Evolutionary conservation across 768 basidiomycete species (phyloP).

Genomic region (Cystofilobasidium ferigula): DNA sequence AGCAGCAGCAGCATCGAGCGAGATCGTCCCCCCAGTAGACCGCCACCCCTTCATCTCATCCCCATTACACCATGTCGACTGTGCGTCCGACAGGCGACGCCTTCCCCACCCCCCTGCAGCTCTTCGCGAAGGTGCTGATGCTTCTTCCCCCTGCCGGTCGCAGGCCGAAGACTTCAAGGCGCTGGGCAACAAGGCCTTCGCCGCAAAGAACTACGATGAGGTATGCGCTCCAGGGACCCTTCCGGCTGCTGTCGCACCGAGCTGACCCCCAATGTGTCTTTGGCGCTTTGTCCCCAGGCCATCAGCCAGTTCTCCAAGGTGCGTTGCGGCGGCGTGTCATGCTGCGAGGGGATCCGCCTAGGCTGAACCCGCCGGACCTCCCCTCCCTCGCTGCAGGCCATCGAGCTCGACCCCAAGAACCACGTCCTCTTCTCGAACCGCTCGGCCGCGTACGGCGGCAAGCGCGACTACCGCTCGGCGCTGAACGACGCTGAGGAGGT

Average conservation of each 20-base stretch:
- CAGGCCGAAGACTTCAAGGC: slow-evolving; percentile 65
- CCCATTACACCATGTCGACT: neutral
- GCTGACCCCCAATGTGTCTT: neutral
- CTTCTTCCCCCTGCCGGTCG: neutral
- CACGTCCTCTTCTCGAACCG: slow-evolving; percentile 87
- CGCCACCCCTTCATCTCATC: too few species aligned
- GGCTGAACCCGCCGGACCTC: too few species aligned
- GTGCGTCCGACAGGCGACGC: too few species aligned
- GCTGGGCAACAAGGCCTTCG: slow-evolving; percentile 88
- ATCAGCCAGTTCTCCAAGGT: slow-evolving; percentile 41
- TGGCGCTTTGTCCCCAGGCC: slow-evolving; percentile 39
- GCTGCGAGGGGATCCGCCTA: neutral
- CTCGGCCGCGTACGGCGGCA: slow-evolving; percentile 79
- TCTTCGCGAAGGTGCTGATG: too few species aligned
- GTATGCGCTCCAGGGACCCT: neutral
- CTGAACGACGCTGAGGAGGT: slow-evolving; percentile 86
- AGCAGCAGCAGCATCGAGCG: too few species aligned
- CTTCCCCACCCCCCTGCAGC: too few species aligned
- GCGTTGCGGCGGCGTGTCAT: neutral
- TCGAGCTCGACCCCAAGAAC: slow-evolving; percentile 68
- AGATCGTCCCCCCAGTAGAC: too few species aligned
- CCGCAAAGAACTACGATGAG: slow-evolving; percentile 79
- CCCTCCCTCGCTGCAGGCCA: slow-evolving; percentile 53
- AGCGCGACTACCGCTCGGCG: slow-evolving; percentile 63
- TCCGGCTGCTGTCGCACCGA: neutral